Conservation (phyloP, 345 rosid genomes). For the Syzygium aqueum region DNA sequence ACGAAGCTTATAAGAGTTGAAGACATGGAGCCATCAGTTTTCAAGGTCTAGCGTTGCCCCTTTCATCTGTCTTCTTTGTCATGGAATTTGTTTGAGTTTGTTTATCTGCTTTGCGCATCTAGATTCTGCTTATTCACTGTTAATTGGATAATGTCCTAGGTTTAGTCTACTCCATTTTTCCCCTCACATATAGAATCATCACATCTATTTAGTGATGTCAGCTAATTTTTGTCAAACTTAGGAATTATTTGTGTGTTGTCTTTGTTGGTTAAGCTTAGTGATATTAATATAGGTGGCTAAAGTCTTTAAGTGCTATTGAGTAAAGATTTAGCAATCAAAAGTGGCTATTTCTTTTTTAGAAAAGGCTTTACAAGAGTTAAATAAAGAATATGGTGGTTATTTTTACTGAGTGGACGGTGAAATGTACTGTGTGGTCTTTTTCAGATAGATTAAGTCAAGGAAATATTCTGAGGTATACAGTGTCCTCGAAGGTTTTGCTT, state of each 20-base stretch:
- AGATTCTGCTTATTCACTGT: neutral
- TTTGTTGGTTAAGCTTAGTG: neutral
- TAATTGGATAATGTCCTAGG: neutral
- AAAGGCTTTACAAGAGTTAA: neutral
- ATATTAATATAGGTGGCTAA: neutral
- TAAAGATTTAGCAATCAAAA: neutral
- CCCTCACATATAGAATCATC: neutral
- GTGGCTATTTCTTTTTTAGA: neutral
- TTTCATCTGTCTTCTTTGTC: neutral
- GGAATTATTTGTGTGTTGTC: neutral
- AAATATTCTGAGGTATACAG: neutral
- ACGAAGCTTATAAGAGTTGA: conserved; percentile 37
- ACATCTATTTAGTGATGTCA: neutral
- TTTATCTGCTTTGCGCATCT: neutral
- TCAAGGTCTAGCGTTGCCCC: conserved; percentile 20
- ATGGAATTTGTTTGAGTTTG: neutral
- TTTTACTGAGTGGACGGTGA: neutral
- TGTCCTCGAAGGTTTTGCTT: neutral
- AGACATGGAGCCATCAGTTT: conserved; percentile 43
- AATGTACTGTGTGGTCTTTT: neutral
- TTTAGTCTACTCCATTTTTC: neutral
- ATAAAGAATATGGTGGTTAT: neutral
- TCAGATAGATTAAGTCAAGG: neutral
- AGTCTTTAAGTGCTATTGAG: neutral
- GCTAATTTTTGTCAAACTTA: neutral